Conservation (phyloP, 176 grass and related monocot species). For the Dactylis glomerata region DNA sequence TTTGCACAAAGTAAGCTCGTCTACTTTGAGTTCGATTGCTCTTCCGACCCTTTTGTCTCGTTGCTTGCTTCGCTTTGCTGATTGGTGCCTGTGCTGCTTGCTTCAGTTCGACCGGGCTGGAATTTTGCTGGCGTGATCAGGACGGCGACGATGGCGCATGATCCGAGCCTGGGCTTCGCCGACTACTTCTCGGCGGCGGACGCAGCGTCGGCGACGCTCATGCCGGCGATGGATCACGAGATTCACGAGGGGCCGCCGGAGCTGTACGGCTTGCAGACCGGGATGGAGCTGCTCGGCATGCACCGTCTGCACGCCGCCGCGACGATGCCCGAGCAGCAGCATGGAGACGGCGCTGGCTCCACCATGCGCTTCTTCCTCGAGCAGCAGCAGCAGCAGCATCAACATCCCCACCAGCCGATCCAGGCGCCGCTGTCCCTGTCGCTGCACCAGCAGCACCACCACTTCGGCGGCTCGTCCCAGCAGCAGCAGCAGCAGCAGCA, state of each 20-base stretch:
- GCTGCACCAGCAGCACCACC: slow-evolving; percentile 27
- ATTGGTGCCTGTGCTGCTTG: not conserved
- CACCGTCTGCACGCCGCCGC: slow-evolving; percentile 19
- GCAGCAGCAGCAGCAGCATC: slow-evolving; percentile 32
- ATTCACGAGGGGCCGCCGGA: slow-evolving; percentile 42
- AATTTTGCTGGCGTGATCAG: not conserved
- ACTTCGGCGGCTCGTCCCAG: slow-evolving; percentile 33
- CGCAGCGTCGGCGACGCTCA: slow-evolving; percentile 26
- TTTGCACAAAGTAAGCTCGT: slow-evolving; percentile 34
- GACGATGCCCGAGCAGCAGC: slow-evolving; percentile 24
- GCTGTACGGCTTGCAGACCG: slow-evolving; percentile 56
- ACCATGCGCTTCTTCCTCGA: slow-evolving; percentile 44
- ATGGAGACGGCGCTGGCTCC: not conserved
- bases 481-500: slow-evolving; percentile 24
- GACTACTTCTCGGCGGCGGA: slow-evolving; percentile 51
- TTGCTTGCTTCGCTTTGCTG: not conserved
- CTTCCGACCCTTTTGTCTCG: not conserved
- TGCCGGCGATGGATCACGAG: slow-evolving; percentile 45
- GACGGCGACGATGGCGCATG: slow-evolving; percentile 49
- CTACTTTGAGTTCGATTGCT: slow-evolving; percentile 22
- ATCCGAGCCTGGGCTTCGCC: slow-evolving; percentile 53
- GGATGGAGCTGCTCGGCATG: slow-evolving; percentile 72
- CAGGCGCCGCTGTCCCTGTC: slow-evolving; percentile 47
- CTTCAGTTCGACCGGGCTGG: not conserved
- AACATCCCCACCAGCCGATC: slow-evolving; percentile 1